These are phyloP conservation scores for Abortiporus biennis DNA, from an alignment of 1,284 basidiomycete species.

Conservation along the genomic window DNA sequence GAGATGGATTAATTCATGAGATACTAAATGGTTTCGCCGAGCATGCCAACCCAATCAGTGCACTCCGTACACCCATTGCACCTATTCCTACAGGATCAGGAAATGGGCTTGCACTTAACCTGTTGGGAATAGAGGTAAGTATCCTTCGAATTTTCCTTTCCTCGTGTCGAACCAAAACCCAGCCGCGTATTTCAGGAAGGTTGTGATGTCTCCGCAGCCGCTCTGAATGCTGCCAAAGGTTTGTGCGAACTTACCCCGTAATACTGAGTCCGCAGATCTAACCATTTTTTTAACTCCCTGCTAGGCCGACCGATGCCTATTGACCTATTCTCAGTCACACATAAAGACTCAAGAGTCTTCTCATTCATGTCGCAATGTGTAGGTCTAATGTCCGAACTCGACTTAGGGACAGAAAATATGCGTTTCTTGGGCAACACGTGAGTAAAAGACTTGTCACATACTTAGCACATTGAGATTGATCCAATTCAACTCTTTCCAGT, in stretches of 20 bases:
- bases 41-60: constrained; percentile 62
- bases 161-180: background rate
- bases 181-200: constrained; percentile 44
- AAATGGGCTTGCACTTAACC: constrained; percentile 75
- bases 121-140: constrained; percentile 60
- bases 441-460: too few relatives aligned
- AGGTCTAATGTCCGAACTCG: constrained; percentile 90
- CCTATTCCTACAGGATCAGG: constrained; percentile 89
- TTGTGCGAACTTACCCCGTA: constrained; percentile 6
- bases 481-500: constrained; percentile 25
- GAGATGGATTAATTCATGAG: constrained; percentile 89
- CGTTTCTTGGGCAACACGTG: constrained; percentile 86
- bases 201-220: constrained; percentile 67
- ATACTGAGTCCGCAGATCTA: background rate
- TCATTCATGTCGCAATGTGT: constrained; percentile 87
- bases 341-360: constrained; percentile 62
- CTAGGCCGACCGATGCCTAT: constrained; percentile 66
- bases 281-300: background rate
- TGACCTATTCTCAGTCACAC: constrained; percentile 79
- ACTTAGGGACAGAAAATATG: constrained; percentile 82
- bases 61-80: constrained; percentile 73
- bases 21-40: constrained; percentile 88
- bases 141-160: background rate
- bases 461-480: background rate
- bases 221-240: constrained; percentile 89